Evolutionary conservation across 805 yeast genomes (phyloP).

Genomic region (Hanseniaspora singularis): DNA sequence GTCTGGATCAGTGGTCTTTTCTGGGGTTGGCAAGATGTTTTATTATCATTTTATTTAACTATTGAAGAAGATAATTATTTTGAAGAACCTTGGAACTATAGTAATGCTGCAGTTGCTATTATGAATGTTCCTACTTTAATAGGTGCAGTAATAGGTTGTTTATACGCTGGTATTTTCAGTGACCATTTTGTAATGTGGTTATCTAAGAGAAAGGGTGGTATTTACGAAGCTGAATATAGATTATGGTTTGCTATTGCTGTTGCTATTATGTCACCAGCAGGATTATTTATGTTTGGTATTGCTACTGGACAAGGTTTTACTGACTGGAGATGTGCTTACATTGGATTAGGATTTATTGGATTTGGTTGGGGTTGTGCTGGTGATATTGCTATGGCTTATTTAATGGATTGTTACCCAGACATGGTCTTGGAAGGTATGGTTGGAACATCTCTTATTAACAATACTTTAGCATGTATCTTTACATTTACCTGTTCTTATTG

Average conservation of each 20-base stretch:
- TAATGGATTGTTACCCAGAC: conserved; percentile 59
- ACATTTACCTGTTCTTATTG: conserved; percentile 54
- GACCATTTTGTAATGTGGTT: conserved; percentile 52
- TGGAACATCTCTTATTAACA: conserved; percentile 53
- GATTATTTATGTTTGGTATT: conserved; percentile 50
- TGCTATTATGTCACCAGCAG: conserved; percentile 47
- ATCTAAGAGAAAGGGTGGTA: conserved; percentile 50
- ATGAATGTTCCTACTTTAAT: conserved; percentile 63
- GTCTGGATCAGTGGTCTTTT: conserved; percentile 54
- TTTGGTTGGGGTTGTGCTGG: conserved; percentile 62
- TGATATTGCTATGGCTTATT: conserved; percentile 54
- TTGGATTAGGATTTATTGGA: conserved; percentile 54
- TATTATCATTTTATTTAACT: conserved; percentile 61
- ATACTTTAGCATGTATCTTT: conserved; percentile 51
- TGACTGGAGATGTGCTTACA: conserved; percentile 41
- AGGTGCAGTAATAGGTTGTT: conserved; percentile 56
- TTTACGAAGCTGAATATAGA: conserved; percentile 55
- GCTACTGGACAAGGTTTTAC: conserved; percentile 45
- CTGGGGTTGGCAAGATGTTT: conserved; percentile 75
- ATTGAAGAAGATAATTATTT: conserved; percentile 58
- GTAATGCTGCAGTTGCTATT: conserved; percentile 54
- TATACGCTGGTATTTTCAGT: conserved; percentile 49
- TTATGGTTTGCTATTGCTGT: conserved; percentile 46
- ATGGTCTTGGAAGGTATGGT: conserved; percentile 62
- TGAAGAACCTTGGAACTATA: conserved; percentile 54